Evolutionary conservation across 2,329 filamentous ascomycete species (phyloP), one percentile per base, ranked within the genome.

Genomic region (Sclerotinia sclerotiorum): DNA sequence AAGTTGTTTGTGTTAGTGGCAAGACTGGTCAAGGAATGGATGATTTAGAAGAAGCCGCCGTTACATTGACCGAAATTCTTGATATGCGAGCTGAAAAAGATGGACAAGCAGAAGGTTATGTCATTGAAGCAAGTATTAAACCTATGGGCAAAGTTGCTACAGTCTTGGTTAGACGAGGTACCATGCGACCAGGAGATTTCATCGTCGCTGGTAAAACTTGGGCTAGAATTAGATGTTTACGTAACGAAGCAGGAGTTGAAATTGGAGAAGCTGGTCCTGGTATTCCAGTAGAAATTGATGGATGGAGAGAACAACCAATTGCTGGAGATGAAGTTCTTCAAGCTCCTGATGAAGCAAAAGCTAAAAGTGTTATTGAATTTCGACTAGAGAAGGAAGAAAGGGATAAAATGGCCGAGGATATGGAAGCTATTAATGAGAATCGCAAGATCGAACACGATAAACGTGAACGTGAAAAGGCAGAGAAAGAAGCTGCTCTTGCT

Each of bases 21-120:
- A 97, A 95, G 82, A 98, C 95, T 0, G 95, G 95, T 1, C 83
- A 90, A 77, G 95, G 95, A 61, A 98, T 99, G 89, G 83, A 88
- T 21, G 91, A 96, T 63, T 85, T 99, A 2, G 95, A 98, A 80
- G 96, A 99, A 81, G 93, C 91, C 61, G 92, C 94, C 60, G 81
- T 95, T 29, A 90, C 92, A 0, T 85, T 97, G 6, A 91, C 93
- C 1, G 95, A 99, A 77, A 88, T 98, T 72, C 85, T 97, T 17
- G 95, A 99, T 74, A 90, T 96, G 75, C 90, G 94, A 57, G 92
- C 94, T 39, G 92, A 97, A 74, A 79, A 79, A 0, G 85, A 91
- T 70, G 91, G 93, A 27, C 85, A 87, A 77, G 92, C 90, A 10
- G 95, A 99, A 81, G 95, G 95, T 21, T 97, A 94, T 92, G 85